Base-by-base conservation (phyloP, 768 basidiomycete species). In the Trametes villosa region DNA sequence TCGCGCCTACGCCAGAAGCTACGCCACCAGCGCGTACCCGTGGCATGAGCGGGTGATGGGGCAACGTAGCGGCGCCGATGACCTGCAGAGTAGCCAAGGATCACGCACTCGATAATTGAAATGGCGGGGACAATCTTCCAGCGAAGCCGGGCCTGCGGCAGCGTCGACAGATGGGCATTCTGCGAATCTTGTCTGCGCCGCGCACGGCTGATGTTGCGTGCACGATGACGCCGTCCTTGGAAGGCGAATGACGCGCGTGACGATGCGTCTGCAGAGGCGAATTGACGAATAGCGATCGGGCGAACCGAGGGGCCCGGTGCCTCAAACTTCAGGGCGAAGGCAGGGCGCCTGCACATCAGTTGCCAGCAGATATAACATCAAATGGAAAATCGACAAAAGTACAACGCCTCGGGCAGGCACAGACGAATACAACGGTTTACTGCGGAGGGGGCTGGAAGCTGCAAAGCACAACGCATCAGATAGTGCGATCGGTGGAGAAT, bases 401-500 rank as follows among this genome's bases (percentile, higher is more conserved):
- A 67, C 66, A 67, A 57, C 52, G 63, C 62, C 62, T 61, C 33
- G 54, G 45, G 24, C 33, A 42, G 50, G 62, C 53, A 48, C 51
- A 27, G 40, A 57, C 20, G 42, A 36, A 57, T 62, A 62, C 60
- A 62, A 42, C 24, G 29, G 20, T 54, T 71, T 67, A 79, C 70
- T 81, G 79, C 33, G 79, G 79, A 11, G 81, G 80, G 40, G 80
- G 79, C 65, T 80, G 82, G 72, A 81, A 82, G 30, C 81, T 83
- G 60, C 17, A 36, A 18, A 36, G 27, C 54, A 42, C 45, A 24
- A 54, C 9, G 33, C 59, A 22, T 62, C 53, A 50, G 62, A 22
- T 13, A 17, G 41, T n/a, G 22, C 31, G 24, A 34, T 4, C 36
- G 34, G n/a, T 13, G 51, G 22, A 3, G 12, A 30, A 29, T 24